A percentile compares a stretch with the other conserved stretches of the same genome.
Evolutionary conservation across 345 rosid genomes (phyloP).

Genomic region (Acer yangbiense): DNA sequence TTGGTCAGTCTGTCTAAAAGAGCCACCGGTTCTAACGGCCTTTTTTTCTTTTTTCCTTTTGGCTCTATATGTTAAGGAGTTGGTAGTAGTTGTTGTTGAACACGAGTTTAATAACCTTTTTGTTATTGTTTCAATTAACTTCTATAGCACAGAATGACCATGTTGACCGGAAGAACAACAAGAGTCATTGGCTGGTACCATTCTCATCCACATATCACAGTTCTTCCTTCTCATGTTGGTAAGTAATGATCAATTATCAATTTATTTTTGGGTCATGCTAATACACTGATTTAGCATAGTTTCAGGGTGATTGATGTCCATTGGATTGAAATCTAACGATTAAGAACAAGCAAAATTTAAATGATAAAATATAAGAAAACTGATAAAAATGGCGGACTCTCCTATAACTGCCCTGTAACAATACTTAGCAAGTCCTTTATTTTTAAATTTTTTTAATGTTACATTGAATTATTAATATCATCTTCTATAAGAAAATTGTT

Average conservation of each 20-base stretch:
- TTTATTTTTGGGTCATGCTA: not conserved
- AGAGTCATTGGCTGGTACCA: conserved; percentile 99
- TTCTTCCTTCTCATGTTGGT: conserved; percentile 99
- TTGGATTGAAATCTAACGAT: not conserved
- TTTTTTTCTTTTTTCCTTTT: not conserved
- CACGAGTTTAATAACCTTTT: not conserved
- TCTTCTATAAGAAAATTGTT: not conserved
- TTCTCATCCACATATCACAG: conserved; percentile 98
- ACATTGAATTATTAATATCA: not conserved
- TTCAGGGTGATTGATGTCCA: not conserved
- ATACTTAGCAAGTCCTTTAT: not conserved
- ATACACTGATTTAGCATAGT: not conserved
- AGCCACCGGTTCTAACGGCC: not conserved
- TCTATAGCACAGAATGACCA: conserved; percentile 75
- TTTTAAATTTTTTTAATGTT: not conserved
- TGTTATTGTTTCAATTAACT: conserved; percentile 36
- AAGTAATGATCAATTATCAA: conserved; percentile 23
- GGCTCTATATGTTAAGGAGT: not conserved
- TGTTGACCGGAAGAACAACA: conserved; percentile 77
- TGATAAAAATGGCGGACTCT: not conserved
- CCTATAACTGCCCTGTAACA: not conserved
- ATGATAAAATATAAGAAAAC: not conserved
- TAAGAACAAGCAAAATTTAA: not conserved
- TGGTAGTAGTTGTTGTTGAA: not conserved
- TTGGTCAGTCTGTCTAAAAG: not conserved